Evolutionary conservation across 306 rosid genomes (phyloP).

Genomic region (Vachellia pachyceras): DNA sequence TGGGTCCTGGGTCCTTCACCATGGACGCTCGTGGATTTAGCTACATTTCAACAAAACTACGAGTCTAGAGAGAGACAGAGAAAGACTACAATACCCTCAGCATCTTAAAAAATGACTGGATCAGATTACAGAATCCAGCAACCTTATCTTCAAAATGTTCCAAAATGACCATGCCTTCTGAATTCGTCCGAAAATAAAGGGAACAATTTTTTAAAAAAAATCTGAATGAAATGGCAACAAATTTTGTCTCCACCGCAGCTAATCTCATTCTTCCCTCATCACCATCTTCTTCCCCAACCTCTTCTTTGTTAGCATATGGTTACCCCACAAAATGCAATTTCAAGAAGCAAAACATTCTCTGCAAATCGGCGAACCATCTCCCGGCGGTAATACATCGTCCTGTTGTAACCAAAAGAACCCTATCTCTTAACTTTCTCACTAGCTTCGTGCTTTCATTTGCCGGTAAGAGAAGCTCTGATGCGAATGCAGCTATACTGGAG

Average conservation of each 20-base stretch:
- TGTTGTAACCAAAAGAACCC: too few species aligned
- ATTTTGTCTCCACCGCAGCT: slow-evolving; percentile 76
- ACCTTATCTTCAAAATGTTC: slow-evolving; percentile 80
- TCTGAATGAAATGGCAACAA: slow-evolving; percentile 58
- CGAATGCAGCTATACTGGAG: too few species aligned
- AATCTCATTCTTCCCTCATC: slow-evolving; percentile 51
- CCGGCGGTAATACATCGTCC: too few species aligned
- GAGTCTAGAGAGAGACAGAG: not conserved
- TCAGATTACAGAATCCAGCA: slow-evolving; percentile 64
- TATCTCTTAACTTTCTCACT: too few species aligned
- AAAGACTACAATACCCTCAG: slow-evolving; percentile 40
- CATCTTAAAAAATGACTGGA: slow-evolving; percentile 58
- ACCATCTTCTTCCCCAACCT: too few species aligned
- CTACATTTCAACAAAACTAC: not conserved
- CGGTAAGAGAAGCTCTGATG: too few species aligned
- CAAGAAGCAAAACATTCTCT: too few species aligned
- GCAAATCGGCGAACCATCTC: too few species aligned
- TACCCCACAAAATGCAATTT: too few species aligned
- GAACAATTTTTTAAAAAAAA: not conserved
- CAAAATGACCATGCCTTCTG: slow-evolving; percentile 45
- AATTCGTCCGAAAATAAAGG: slow-evolving; percentile 36
- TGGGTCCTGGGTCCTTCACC: not conserved
- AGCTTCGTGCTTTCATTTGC: too few species aligned
- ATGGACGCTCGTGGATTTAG: not conserved
- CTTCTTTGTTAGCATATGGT: too few species aligned